phyloP scores from a whole-genome alignment of 78 protist genomes.

The Cavenderia fasciculata region DNA sequence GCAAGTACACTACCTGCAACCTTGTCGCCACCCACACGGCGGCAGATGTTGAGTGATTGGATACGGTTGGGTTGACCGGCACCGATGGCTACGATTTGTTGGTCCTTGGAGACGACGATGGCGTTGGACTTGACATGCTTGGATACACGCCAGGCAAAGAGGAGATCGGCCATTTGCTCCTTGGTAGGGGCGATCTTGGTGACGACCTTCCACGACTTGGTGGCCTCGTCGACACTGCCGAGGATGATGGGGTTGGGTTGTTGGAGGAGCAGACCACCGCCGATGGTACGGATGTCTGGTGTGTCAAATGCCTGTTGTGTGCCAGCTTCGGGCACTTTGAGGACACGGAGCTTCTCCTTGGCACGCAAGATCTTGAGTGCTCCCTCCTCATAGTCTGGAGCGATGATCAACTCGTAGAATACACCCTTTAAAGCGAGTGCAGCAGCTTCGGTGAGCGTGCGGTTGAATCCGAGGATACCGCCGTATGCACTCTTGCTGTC shows the following conservation, averaged over 20 bases:
- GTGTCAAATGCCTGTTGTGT: conserved; percentile 35
- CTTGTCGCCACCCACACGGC: conserved; percentile 65
- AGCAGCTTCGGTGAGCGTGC: conserved; percentile 26
- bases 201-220: conserved; percentile 60
- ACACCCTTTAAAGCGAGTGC: conserved; percentile 55
- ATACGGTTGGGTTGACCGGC: conserved; percentile 81
- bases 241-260: conserved; percentile 58
- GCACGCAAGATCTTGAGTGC: conserved; percentile 30
- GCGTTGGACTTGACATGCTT: conserved; percentile 82
- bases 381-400: conserved; percentile 59
- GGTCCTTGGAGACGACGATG: conserved; percentile 55
- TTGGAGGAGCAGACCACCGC: conserved; percentile 79
- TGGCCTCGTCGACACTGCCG: conserved; percentile 21
- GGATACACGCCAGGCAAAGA: conserved; percentile 65
- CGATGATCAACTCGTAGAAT: conserved; percentile 74
- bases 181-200: conserved; percentile 49
- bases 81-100: conserved; percentile 76
- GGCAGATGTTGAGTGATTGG: conserved; percentile 56
- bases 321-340: conserved; percentile 46
- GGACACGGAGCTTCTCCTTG: conserved; percentile 43
- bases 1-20: conserved; percentile 52
- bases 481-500: conserved; percentile 79
- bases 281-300: conserved; percentile 64
- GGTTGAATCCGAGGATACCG: conserved; percentile 74
- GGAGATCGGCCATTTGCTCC: conserved; percentile 58